Evolutionary conservation across 2,329 filamentous ascomycete genomes (phyloP).

Genomic region (Eurotiales sp.): DNA sequence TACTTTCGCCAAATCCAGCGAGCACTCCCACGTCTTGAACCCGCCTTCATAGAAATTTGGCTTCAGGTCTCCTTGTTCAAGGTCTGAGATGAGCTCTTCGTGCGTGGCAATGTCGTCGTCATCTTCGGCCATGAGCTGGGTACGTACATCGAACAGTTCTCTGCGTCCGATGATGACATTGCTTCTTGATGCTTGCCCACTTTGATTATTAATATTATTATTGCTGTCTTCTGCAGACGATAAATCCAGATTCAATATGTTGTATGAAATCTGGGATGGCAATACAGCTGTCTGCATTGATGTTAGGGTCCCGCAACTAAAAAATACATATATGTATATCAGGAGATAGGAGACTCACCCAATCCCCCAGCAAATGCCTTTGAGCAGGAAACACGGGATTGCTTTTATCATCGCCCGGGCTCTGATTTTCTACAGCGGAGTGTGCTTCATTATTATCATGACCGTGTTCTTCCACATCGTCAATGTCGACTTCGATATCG

Average conservation of each 20-base stretch:
- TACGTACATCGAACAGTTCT: constrained; percentile 60
- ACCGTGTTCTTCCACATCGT: constrained; percentile 7
- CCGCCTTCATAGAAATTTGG: constrained; percentile 63
- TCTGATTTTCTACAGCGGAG: constrained; percentile 52
- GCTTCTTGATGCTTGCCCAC: neutral
- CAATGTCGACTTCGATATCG: constrained; percentile 52
- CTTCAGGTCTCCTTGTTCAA: constrained; percentile 55
- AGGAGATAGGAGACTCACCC: neutral
- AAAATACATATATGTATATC: too few species aligned
- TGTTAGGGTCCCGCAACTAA: constrained; percentile 1
- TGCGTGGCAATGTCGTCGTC: constrained; percentile 27
- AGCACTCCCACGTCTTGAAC: constrained; percentile 67
- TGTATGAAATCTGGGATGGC: constrained; percentile 59
- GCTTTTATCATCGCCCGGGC: neutral
- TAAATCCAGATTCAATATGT: constrained; percentile 35
- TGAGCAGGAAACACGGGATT: constrained; percentile 2
- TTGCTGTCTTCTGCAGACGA: neutral
- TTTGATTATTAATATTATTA: too few species aligned
- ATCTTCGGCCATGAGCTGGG: constrained; percentile 61
- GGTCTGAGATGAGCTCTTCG: constrained; percentile 42
- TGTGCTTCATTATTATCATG: constrained; percentile 24
- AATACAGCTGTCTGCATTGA: constrained; percentile 48
- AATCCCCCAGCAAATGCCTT: constrained; percentile 13
- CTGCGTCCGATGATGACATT: constrained; percentile 47
- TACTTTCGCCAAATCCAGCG: constrained; percentile 52